These are phyloP conservation scores for Glarea lozoyensis DNA, from an alignment of 495 filamentous ascomycete species.

Conservation along the genomic window DNA sequence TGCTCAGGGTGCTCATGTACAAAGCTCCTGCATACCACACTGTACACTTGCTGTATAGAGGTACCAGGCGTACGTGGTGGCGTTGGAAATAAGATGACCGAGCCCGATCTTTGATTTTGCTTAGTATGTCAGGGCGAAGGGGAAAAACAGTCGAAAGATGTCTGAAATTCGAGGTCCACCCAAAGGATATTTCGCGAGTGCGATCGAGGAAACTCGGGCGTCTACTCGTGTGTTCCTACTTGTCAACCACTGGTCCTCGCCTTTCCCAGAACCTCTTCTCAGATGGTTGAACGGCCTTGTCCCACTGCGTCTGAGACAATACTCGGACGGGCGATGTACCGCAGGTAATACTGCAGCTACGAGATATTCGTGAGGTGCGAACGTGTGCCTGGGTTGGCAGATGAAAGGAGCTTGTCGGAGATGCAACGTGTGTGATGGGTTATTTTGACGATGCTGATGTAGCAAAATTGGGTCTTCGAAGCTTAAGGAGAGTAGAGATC, in stretches of 20 bases:
- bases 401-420: conserved; percentile 2
- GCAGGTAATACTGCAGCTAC: conserved; percentile 22
- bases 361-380: conserved; percentile 12
- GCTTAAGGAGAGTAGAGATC: too few relatives aligned
- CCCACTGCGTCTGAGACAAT: conserved; percentile 13
- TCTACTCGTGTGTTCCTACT: not conserved
- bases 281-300: conserved; percentile 11
- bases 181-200: too few relatives aligned
- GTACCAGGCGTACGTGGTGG: too few relatives aligned
- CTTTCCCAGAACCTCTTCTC: not conserved
- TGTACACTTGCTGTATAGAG: too few relatives aligned
- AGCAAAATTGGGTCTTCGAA: not conserved
- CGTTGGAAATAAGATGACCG: too few relatives aligned
- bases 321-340: conserved; percentile 12
- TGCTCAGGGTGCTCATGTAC: too few relatives aligned
- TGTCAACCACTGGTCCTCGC: not conserved
- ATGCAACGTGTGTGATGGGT: conserved; percentile 16
- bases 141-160: too few relatives aligned
- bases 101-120: too few relatives aligned
- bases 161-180: too few relatives aligned
- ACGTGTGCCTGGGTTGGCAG: conserved; percentile 16
- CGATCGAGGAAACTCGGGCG: too few relatives aligned
- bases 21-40: conserved; percentile 13
- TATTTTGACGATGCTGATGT: too few relatives aligned
- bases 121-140: not conserved